A percentile compares a stretch with the other conserved stretches of the same genome.
These are phyloP conservation scores for Glonium stellatum DNA, from an alignment of 495 filamentous ascomycete species.

Conservation along the genomic window DNA sequence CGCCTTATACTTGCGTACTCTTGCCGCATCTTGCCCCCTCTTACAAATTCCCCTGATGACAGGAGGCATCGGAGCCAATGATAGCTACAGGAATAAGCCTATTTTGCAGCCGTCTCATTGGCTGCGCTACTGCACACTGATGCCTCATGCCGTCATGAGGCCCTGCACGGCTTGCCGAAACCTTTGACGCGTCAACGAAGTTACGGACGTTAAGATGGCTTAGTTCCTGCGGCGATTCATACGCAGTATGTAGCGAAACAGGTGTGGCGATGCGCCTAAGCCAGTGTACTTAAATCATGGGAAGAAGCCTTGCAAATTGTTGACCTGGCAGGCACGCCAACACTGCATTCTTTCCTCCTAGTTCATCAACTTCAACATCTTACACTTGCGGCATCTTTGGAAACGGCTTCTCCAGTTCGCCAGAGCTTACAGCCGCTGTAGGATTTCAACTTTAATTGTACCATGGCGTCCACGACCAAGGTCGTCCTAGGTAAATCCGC, in stretches of 20 bases:
- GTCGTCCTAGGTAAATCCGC: background rate
- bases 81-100: too few relatives aligned
- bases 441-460: background rate
- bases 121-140: background rate
- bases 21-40: too few relatives aligned
- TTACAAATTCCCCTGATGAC: too few relatives aligned
- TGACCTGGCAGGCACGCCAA: background rate
- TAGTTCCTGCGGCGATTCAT: background rate
- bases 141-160: slow-evolving; percentile 12
- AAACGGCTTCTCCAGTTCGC: background rate
- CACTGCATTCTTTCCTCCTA: background rate
- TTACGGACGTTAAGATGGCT: slow-evolving; percentile 2
- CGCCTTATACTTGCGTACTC: too few relatives aligned
- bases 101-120: background rate
- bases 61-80: too few relatives aligned
- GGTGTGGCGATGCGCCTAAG: background rate
- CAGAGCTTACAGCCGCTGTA: background rate
- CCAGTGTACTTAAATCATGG: background rate
- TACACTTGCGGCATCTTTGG: background rate
- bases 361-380: background rate
- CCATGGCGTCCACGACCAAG: background rate
- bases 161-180: slow-evolving; percentile 7
- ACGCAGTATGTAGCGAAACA: background rate
- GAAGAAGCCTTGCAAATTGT: background rate
- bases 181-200: slow-evolving; percentile 11